Conservation (phyloP, 257 asterid genomes). For the Galeopsis tetrahit region DNA sequence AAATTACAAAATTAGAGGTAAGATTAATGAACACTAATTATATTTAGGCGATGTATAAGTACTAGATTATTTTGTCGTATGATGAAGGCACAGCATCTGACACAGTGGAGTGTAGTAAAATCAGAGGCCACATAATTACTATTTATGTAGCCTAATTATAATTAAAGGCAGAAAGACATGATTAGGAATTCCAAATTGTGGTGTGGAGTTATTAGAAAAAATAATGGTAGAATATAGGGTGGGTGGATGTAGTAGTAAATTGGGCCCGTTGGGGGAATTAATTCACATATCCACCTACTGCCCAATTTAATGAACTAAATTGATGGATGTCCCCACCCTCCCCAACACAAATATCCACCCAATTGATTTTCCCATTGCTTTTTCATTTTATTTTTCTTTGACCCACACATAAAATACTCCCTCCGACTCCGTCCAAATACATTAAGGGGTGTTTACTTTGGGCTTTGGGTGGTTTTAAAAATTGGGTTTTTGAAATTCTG, state of each 20-base stretch:
- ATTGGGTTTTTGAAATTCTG: no score
- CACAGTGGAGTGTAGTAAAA: conserved; percentile 30
- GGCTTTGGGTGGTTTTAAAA: no score
- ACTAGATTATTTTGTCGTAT: conserved; percentile 38
- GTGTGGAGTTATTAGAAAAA: background rate
- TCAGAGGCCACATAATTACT: conserved; percentile 17
- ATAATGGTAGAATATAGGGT: background rate
- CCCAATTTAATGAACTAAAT: conserved; percentile 34
- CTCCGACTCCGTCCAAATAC: no score
- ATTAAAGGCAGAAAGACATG: conserved; percentile 48
- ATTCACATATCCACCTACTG: conserved; percentile 36
- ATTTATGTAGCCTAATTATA: conserved; percentile 33
- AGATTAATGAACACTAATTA: background rate
- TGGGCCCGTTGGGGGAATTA: background rate
- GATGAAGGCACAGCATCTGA: conserved; percentile 40
- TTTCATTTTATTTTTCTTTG: background rate
- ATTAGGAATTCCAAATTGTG: conserved; percentile 43
- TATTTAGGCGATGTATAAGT: background rate
- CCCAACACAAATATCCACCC: conserved; percentile 41
- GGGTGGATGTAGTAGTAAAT: conserved; percentile 41
- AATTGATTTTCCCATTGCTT: background rate
- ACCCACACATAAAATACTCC: background rate
- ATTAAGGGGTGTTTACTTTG: no score
- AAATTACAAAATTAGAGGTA: conserved; percentile 14
- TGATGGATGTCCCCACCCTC: conserved; percentile 46